Evolutionary conservation across 805 yeast species (phyloP), one percentile per base, ranked within the genome.

Genomic region (Myxozyma melibiosi): DNA sequence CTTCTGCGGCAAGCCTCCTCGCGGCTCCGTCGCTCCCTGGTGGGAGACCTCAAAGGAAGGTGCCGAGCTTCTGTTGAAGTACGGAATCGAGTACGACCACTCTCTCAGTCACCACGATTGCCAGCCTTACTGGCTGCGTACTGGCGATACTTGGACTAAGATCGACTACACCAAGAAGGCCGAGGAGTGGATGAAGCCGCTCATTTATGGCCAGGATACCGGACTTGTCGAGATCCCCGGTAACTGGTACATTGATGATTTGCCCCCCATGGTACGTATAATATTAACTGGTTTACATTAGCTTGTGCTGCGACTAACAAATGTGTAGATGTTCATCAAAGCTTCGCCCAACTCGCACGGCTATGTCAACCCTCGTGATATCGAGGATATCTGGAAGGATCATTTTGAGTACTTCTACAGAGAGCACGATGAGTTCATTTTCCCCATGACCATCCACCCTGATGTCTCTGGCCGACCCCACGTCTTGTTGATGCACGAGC

Each of bases 381-480:
- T 73, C 18, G 76, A 73, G 58, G 73, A 72, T 40, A 72, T 73
- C 31, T 73, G 76, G 76, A 68, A 69, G 55, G 76, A 73, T 57
- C 75, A 73, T 51, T 73, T 73, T 52, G 75, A 71, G 35, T 73
- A 73, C 57, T 73, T 71, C 57, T 73, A 73, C 55, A 64, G 74
- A 42, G 74, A 73, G 45, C 67, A 72, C 55, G 76, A 73, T 55
- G 73, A 70, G 52, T 73, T 73, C 57, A 68, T 73, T 30, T 73
- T 73, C 62, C 76, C 76, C 7, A 71, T 73, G 59, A 73, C 76
- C 34, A 67, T 70, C 53, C 76, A 73, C 57, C 76, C 76, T 1
- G 76, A 73, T 50, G 76, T 72, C 20, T 68, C 73, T 30, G 76
- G 76, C 16, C 61, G 74, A 33, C 74, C 76, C 4, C 76, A 73